Conservation (phyloP, 164 flowering plant species). For the Annona cherimola region DNA sequence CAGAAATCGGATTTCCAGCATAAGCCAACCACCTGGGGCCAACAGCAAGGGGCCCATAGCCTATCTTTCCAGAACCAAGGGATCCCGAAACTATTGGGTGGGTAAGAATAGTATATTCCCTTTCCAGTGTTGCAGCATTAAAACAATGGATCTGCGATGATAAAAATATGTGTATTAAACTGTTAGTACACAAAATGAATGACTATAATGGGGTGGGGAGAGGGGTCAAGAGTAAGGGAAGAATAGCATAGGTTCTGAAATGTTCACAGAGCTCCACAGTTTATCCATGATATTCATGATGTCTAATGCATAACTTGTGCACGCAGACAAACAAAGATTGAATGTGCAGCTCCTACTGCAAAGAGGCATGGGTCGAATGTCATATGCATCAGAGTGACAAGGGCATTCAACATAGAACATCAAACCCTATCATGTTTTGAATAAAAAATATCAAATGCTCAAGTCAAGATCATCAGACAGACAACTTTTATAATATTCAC, state of each 20-base stretch:
- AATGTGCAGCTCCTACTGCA: background rate
- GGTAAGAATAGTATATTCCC: slow-evolving; percentile 59
- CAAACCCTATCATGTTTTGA: background rate
- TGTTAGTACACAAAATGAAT: background rate
- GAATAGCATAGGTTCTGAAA: no score
- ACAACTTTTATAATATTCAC: background rate
- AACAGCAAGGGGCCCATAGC: slow-evolving; percentile 80
- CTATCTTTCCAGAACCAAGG: slow-evolving; percentile 46
- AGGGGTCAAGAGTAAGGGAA: no score
- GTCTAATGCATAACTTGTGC: background rate
- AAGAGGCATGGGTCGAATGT: background rate
- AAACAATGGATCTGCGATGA: slow-evolving; percentile 69
- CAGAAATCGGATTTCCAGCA: slow-evolving; percentile 54
- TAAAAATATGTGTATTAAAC: background rate
- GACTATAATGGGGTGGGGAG: background rate
- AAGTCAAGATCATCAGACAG: background rate
- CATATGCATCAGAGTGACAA: background rate
- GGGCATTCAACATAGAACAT: background rate
- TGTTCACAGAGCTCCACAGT: background rate
- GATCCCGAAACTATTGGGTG: slow-evolving; percentile 41
- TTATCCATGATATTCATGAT: background rate
- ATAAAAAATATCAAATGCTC: background rate
- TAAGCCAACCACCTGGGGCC: slow-evolving; percentile 87
- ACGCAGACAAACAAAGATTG: background rate
- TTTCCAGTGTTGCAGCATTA: slow-evolving; percentile 67